Base-by-base conservation (phyloP, 176 grass and related monocot species). In the Rhynchospora breviuscula region DNA sequence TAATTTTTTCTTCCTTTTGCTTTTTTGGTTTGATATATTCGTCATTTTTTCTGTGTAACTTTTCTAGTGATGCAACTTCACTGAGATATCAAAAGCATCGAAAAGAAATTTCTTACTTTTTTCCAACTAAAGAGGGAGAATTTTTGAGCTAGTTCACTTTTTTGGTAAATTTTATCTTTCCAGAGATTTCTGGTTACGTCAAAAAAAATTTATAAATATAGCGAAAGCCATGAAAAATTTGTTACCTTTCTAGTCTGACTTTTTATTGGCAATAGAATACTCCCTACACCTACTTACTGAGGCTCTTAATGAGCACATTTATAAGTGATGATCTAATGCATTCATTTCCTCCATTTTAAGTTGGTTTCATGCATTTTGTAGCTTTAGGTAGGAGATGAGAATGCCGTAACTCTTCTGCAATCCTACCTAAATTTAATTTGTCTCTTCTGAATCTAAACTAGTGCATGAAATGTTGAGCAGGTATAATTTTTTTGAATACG, bases 241-340 rank as follows among this genome's bases (percentile, higher is more conserved):
- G 11, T 40, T 15, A 29, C 49, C 49, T 67, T 33, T 40, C 3
- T 76, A 15, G 72, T 53, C 72, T 6, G 53, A 25, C 47, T 70
- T 76, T 11, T 77, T 2, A 29, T 77, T 54, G 49, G 17, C 13
- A 77, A 54, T 5, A 18, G 11, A 43, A 45, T 8, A 47, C 13
- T 54, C 14, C 5, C 12, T 43, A 17, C 17, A 56, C 73, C 73
- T 31, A 77, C 53, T 56, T 56, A 77, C 49, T 56, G 22, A 23
- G 47, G 73, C 49, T 56, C 56, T 77, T 77, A 17, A 77, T 77
- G 46, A 76, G 19, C 21, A 29, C 71, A 76, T 54, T 76, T 77
- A 48, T 71, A 77, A 77, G 12, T 49, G 3, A 22, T 22, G 67
- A 70, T 11, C 44, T 14, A 52, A 52, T 25, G 45, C 69, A 25